Conservation (phyloP, 169 alveolate species). For the Babesia gibsoni region DNA sequence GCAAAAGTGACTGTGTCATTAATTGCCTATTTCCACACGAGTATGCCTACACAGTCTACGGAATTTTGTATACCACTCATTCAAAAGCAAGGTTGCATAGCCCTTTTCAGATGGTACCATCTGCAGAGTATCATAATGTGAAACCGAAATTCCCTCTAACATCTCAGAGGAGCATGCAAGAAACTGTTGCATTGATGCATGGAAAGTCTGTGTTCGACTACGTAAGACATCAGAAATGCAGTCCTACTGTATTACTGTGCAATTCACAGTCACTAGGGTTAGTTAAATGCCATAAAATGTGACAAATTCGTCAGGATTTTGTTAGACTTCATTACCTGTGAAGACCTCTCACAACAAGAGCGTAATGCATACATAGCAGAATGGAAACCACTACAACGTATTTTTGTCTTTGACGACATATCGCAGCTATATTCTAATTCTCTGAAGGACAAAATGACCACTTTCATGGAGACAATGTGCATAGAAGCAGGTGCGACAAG, state of each 20-base stretch:
- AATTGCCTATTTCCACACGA: slow-evolving; percentile 42
- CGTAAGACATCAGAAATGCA: neutral
- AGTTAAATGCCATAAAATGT: neutral
- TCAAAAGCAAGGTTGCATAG: neutral
- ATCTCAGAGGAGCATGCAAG: neutral
- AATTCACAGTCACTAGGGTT: neutral
- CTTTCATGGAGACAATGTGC: neutral
- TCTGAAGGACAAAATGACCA: neutral
- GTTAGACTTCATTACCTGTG: slow-evolving; percentile 8
- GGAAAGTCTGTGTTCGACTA: slow-evolving; percentile 16
- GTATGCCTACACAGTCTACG: slow-evolving; percentile 3
- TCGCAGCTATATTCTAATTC: neutral
- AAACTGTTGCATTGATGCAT: neutral
- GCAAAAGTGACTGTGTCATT: neutral
- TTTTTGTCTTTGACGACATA: slow-evolving; percentile 6
- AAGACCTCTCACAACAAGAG: slow-evolving; percentile 5
- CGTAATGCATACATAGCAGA: neutral
- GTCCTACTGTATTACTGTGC: slow-evolving; percentile 7
- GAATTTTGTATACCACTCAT: neutral
- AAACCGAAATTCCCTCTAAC: slow-evolving; percentile 24
- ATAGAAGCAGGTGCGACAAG: neutral
- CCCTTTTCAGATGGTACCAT: slow-evolving; percentile 1
- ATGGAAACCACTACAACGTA: neutral
- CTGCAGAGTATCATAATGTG: neutral
- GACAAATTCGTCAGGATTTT: neutral